phyloP scores from a whole-genome alignment of 2,329 filamentous ascomycete species.

The Colletotrichum gloeosporioides region DNA sequence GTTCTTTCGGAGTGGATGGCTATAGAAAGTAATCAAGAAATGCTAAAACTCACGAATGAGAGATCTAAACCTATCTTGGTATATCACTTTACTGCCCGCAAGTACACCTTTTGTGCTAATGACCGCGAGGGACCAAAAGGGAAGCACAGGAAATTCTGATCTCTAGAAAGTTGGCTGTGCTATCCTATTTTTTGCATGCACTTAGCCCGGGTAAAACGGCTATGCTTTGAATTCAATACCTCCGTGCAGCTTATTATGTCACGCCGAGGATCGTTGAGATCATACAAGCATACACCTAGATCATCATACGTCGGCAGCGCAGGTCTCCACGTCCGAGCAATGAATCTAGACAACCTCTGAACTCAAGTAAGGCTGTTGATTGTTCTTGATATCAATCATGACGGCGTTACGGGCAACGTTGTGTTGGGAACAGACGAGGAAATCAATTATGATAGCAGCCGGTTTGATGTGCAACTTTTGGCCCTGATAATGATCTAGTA shows the following conservation, averaged over 20 bases:
- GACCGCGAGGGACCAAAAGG: too few relatives aligned
- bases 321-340: too few relatives aligned
- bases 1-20: neutral
- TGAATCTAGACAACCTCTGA: too few relatives aligned
- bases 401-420: neutral
- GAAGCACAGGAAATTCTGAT: neutral
- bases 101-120: too few relatives aligned
- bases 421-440: neutral
- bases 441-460: neutral
- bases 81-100: too few relatives aligned
- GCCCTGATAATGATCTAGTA: neutral
- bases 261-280: neutral
- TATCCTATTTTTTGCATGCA: too few relatives aligned
- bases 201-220: too few relatives aligned
- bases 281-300: too few relatives aligned
- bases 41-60: neutral
- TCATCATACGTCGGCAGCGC: too few relatives aligned
- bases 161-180: neutral
- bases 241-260: neutral
- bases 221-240: too few relatives aligned
- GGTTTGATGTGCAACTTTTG: neutral
- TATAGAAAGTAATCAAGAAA: neutral
- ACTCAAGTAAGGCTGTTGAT: neutral
- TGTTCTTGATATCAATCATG: neutral
- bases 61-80: neutral